phyloP scores from a whole-genome alignment of 2,329 filamentous ascomycete species.

The Diplodia scrobiculata region DNA sequence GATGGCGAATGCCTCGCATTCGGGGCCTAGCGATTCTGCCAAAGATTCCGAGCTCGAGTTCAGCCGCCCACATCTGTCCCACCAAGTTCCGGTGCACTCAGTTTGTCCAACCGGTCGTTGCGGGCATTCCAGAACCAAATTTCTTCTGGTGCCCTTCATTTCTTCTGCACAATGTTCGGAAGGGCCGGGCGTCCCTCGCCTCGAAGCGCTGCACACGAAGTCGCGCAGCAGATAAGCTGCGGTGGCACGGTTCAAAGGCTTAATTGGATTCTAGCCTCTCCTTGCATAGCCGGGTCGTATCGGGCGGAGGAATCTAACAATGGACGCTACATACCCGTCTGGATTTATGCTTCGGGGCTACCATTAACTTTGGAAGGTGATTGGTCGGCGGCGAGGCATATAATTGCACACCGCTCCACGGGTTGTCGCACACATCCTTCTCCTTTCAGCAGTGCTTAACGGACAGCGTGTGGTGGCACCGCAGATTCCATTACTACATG shows the following conservation, averaged over 20 bases:
- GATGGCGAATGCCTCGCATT: background rate
- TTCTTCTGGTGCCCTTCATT: constrained; percentile 4
- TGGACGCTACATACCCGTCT: constrained; percentile 16
- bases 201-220: constrained; percentile 15
- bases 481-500: constrained; percentile 17
- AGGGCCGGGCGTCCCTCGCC: constrained; percentile 13
- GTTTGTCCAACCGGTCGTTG: background rate
- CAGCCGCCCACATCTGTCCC: background rate
- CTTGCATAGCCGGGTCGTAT: constrained; percentile 21
- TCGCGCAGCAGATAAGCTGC: constrained; percentile 16
- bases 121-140: background rate
- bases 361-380: constrained; percentile 12
- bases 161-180: constrained; percentile 5
- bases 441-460: constrained; percentile 18
- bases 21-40: background rate
- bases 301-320: constrained; percentile 2
- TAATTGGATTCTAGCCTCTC: constrained; percentile 11
- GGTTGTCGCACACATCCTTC: constrained; percentile 13
- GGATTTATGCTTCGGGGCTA: constrained; percentile 25
- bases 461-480: constrained; percentile 21
- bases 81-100: background rate
- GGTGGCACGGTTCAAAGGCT: constrained; percentile 3
- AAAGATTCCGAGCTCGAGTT: background rate
- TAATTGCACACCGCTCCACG: constrained; percentile 13
- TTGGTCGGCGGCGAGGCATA: constrained; percentile 2